Base-by-base conservation (phyloP, 805 yeast species). In the Zygosaccharomyces gambellarensis region DNA sequence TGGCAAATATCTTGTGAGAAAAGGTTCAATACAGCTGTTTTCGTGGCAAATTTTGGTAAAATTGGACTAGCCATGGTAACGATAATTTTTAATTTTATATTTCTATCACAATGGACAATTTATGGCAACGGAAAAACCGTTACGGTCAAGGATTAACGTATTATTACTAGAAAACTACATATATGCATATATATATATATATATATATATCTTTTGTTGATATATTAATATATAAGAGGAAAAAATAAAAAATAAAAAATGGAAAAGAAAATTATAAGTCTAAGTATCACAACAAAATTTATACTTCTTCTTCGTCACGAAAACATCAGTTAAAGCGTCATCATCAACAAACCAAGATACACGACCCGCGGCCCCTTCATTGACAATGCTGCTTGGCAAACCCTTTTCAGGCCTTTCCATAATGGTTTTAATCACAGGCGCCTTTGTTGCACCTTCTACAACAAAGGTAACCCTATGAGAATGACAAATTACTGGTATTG, bases 321-420 rank as follows among this genome's bases (percentile, higher is more conserved):
- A 79, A 45, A 85, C 85, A 60, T 88, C 96, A 41, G 81, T 79
- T 60, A 87, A 78, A 2, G 96, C 96, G 56, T 83, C 96, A 60
- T 88, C 86, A 66, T 90, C 97, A 39, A 90, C 97, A 72, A 90
- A 90, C 97, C 97, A 90, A 14, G 89, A 79, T 6, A 90, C 95
- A 69, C 85, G 83, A 22, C 97, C 97, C 1, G 95, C 96, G 23
- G 96, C 95, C 36, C 86, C 85, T 69, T 89, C 96, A 63, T 90
- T 90, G 51, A 90, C 96, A 47, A 90, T 84, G 48, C 90, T 82
- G 51, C 92, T 85, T 21, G 97, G 97, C 51, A 90, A 76, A 1
- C 96, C 96, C 73, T 89, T 89, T 63, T 90, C 97, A 2, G 97
- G 96, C 63, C 96, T 80, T 70, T 90, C 97, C 88, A 90, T 85